Base-by-base conservation (phyloP, 2,329 filamentous ascomycete genomes). In the Diplodia scrobiculata region DNA sequence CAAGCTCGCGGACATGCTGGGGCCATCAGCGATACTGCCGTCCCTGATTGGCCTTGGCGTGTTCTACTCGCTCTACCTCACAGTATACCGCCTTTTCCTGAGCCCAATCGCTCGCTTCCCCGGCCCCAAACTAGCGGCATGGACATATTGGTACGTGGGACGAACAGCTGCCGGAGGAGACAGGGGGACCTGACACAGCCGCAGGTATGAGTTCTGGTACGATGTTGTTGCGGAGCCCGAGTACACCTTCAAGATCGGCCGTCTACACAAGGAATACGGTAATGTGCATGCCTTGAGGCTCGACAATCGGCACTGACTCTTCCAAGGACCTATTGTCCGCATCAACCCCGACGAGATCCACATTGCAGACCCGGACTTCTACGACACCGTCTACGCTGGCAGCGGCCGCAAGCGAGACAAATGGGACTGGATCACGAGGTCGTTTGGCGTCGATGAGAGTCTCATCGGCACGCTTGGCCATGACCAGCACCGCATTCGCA, bases 211-310 rank as follows among this genome's bases (percentile, higher is more conserved):
- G 29, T 55, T 60, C 38, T 67, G 53, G 17, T 66, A 66, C 51
- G 67, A 68, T 52, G 27, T 66, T 11, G n/a, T 55, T 4, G 68
- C 68, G 10, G 14, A 48, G 11, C 71, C 70, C 5, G 58, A 66
- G 19, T 72, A 68, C 48, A 68, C 67, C 1, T 72, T 66, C 63
- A 64, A 71, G 29, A 70, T 72, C 34, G 54, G 70, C 38, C 58
- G 69, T 17, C 69, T 73, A 67, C 72, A 73, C 48, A 66, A 69
- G 59, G 38, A 67, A 54, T 71, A 72, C 38, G 71, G 71, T 69
- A 62, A 25, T 25, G 21, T 25, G 21, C 21, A 25, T 25, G 21
- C 21, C 21, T 25, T 25, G 2, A 25, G 21, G 21, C 21, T 25
- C 48, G 17, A 17, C 13, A 38, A 38, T 38, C 2, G 14, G 29